Conservation (phyloP, 305 asterid species). For the Fraxinus nigra region DNA sequence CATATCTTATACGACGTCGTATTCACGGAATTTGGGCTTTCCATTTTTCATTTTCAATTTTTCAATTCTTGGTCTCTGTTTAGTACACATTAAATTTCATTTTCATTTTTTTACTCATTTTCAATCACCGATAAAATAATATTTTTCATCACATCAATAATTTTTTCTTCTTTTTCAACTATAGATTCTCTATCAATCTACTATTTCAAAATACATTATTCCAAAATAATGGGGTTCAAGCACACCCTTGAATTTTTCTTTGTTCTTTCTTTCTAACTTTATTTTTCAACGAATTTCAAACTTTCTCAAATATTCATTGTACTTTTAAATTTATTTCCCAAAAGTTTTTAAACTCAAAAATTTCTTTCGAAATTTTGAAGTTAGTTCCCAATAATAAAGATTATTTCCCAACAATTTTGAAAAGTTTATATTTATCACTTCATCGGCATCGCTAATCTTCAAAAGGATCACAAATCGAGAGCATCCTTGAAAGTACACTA, state of each 20-base stretch:
- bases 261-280: constrained; percentile 5
- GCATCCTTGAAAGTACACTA: neutral
- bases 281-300: neutral
- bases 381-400: too few relatives aligned
- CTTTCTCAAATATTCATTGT: neutral
- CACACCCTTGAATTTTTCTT: neutral
- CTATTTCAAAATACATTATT: too few relatives aligned
- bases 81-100: too few relatives aligned
- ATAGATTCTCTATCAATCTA: too few relatives aligned
- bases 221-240: too few relatives aligned
- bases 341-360: too few relatives aligned
- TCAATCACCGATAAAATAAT: too few relatives aligned
- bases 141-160: too few relatives aligned
- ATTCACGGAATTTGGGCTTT: constrained; percentile 3
- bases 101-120: too few relatives aligned
- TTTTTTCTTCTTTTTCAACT: too few relatives aligned
- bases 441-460: neutral
- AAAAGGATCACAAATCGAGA: neutral
- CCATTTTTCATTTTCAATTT: neutral
- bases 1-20: constrained; percentile 24
- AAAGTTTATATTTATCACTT: neutral
- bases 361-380: neutral
- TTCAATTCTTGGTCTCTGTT: neutral
- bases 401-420: neutral
- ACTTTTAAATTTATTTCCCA: neutral